These are phyloP conservation scores for Sclerospora graminicola DNA, from an alignment of 352 stramenopile species.

Conservation along the genomic window DNA sequence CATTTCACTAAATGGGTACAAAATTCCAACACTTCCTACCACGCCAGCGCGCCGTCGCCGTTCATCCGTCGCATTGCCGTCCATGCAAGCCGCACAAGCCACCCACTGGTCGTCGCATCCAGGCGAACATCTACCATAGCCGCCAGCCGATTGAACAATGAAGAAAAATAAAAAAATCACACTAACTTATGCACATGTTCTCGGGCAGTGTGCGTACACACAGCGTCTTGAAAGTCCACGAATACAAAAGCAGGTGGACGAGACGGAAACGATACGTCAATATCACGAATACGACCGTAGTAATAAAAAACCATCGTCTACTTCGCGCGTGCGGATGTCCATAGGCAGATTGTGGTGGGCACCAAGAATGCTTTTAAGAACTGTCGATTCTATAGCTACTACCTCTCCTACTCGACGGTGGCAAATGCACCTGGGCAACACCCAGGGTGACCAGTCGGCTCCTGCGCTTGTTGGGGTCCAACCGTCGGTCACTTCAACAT, in stretches of 20 bases:
- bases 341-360: slow-evolving; percentile 69
- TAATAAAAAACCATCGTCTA: slow-evolving; percentile 72
- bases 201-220: slow-evolving; percentile 18
- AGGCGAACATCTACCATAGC: slow-evolving; percentile 4
- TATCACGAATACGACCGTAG: slow-evolving; percentile 50
- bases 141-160: slow-evolving; percentile 19
- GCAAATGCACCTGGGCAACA: no score
- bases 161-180: slow-evolving; percentile 26
- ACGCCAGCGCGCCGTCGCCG: slow-evolving; percentile 7
- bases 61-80: slow-evolving; percentile 14
- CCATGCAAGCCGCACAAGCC: slow-evolving; percentile 1
- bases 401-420: no score
- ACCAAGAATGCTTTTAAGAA: no score
- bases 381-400: no score
- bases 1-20: no score
- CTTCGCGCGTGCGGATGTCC: slow-evolving; percentile 59
- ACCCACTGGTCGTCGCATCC: slow-evolving; percentile 7
- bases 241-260: slow-evolving; percentile 50
- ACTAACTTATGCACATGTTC: slow-evolving; percentile 26
- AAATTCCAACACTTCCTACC: no score
- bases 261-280: slow-evolving; percentile 64
- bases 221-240: slow-evolving; percentile 63
- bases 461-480: no score
- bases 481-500: background rate
- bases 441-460: no score